Percentiles rank a stretch among this genome's conserved stretches.
These are phyloP conservation scores for Ustilago sp. DNA, from an alignment of 1,284 basidiomycete species.

Conservation along the genomic window DNA sequence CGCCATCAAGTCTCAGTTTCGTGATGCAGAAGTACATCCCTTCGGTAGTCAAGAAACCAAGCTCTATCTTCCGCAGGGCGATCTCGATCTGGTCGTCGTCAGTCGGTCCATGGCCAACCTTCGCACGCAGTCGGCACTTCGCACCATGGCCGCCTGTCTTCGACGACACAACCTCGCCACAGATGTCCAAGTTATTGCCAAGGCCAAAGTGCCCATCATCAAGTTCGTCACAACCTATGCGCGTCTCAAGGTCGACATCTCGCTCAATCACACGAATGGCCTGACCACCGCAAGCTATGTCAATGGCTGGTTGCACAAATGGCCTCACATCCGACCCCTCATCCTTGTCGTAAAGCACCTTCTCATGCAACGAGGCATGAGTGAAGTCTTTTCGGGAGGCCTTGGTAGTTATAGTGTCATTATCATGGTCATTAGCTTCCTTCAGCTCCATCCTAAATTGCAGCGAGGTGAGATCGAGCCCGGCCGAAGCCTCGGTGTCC, in stretches of 20 bases:
- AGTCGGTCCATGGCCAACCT: conserved; percentile 68
- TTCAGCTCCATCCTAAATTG: conserved; percentile 97
- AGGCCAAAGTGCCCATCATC: conserved; percentile 91
- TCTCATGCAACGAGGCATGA: conserved; percentile 89
- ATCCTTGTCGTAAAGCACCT: conserved; percentile 87
- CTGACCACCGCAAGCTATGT: conserved; percentile 84
- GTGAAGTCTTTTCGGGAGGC: conserved; percentile 95
- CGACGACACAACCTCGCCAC: conserved; percentile 72
- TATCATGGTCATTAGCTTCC: conserved; percentile 88
- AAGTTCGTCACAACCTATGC: conserved; percentile 85
- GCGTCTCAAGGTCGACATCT: conserved; percentile 69
- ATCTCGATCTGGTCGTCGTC: conserved; percentile 75
- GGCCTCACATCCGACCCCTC: conserved; percentile 78
- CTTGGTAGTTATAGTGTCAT: conserved; percentile 95
- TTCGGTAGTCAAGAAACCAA: conserved; percentile 96
- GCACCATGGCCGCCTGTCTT: conserved; percentile 71
- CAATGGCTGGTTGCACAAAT: conserved; percentile 80
- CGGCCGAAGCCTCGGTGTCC: conserved; percentile 85
- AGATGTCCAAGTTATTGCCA: conserved; percentile 83
- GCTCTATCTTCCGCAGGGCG: conserved; percentile 87
- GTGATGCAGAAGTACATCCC: conserved; percentile 83
- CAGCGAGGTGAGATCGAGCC: conserved; percentile 88
- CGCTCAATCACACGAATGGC: conserved; percentile 75
- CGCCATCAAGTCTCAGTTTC: conserved; percentile 77
- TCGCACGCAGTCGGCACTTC: conserved; percentile 70